Conservation (phyloP, 2,329 filamentous ascomycete genomes). For the Fusarium sp. region DNA sequence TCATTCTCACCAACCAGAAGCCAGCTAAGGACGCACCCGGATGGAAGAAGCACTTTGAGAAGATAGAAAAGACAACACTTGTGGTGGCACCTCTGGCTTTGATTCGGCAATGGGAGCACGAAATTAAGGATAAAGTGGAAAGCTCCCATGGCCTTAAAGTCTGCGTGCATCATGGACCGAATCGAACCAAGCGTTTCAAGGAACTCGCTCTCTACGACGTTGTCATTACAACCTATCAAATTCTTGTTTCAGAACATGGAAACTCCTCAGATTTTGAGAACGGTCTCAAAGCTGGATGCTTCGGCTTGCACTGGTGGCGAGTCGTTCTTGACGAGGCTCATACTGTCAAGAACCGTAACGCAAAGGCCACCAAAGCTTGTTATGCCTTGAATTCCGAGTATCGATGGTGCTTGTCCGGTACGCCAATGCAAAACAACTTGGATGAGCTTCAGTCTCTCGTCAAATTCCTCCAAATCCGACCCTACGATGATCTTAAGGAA, state of each 20-base stretch:
- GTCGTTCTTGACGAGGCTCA: slow-evolving; percentile 97
- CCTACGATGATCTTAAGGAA: slow-evolving; percentile 84
- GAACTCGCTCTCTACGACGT: slow-evolving; percentile 90
- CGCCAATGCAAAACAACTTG: slow-evolving; percentile 97
- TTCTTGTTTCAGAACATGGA: slow-evolving; percentile 89
- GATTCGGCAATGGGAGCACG: slow-evolving; percentile 96
- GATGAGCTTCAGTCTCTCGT: slow-evolving; percentile 96
- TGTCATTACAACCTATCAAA: slow-evolving; percentile 97
- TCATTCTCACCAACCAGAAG: slow-evolving; percentile 86
- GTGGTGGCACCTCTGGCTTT: slow-evolving; percentile 93
- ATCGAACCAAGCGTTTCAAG: slow-evolving; percentile 80
- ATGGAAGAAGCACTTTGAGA: slow-evolving; percentile 75
- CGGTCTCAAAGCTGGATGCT: slow-evolving; percentile 81
- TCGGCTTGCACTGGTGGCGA: slow-evolving; percentile 93
- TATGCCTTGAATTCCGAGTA: slow-evolving; percentile 88
- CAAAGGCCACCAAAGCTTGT: slow-evolving; percentile 93
- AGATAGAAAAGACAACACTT: slow-evolving; percentile 81
- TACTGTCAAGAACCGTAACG: slow-evolving; percentile 97
- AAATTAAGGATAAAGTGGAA: slow-evolving; percentile 85
- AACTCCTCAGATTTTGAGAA: slow-evolving; percentile 71
- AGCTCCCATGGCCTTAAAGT: slow-evolving; percentile 78
- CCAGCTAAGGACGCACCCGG: slow-evolving; percentile 66
- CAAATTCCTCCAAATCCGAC: slow-evolving; percentile 90
- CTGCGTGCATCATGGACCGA: slow-evolving; percentile 89
- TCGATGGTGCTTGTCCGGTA: slow-evolving; percentile 95